These are phyloP conservation scores for Rhodotorula sphaerocarpa DNA, from an alignment of 768 basidiomycete species.

Conservation along the genomic window DNA sequence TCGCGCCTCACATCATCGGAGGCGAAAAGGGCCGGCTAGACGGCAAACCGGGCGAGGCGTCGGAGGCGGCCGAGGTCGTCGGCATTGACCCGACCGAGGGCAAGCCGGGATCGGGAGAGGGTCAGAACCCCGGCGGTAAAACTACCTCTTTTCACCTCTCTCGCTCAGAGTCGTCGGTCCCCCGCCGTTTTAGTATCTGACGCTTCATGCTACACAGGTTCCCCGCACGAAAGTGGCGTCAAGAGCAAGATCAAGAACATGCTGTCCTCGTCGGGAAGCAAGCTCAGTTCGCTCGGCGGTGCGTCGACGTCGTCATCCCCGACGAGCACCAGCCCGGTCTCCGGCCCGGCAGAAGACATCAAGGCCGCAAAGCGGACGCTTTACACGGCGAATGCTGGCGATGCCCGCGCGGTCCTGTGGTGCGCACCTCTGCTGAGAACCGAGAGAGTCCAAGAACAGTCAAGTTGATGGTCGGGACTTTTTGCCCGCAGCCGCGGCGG, in stretches of 20 bases:
- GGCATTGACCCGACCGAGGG: constrained; percentile 18
- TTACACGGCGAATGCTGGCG: constrained; percentile 93
- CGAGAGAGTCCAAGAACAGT: too few species aligned
- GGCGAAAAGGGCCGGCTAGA: neutral
- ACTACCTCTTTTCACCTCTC: too few species aligned
- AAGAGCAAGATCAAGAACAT: constrained; percentile 30
- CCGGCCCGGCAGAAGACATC: constrained; percentile 26
- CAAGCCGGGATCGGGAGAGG: constrained; percentile 5
- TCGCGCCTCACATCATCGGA: constrained; percentile 6
- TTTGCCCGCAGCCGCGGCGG: constrained; percentile 66
- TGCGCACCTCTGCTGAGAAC: too few species aligned
- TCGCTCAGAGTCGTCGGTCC: too few species aligned
- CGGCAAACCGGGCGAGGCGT: constrained; percentile 15
- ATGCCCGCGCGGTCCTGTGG: constrained; percentile 88
- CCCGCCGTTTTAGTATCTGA: too few species aligned
- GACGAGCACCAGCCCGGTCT: neutral
- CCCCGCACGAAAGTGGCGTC: neutral
- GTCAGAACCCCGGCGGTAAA: neutral
- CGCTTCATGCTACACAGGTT: too few species aligned
- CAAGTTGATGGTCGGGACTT: too few species aligned
- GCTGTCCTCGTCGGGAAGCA: constrained; percentile 3
- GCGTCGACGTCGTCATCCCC: neutral
- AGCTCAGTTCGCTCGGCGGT: too few species aligned
- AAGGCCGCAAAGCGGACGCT: constrained; percentile 51
- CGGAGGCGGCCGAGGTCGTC: constrained; percentile 3